Evolutionary conservation across 768 basidiomycete genomes (phyloP), one percentile per base, ranked within the genome.

Genomic region (Cystobasidiopsis lactophilus): DNA sequence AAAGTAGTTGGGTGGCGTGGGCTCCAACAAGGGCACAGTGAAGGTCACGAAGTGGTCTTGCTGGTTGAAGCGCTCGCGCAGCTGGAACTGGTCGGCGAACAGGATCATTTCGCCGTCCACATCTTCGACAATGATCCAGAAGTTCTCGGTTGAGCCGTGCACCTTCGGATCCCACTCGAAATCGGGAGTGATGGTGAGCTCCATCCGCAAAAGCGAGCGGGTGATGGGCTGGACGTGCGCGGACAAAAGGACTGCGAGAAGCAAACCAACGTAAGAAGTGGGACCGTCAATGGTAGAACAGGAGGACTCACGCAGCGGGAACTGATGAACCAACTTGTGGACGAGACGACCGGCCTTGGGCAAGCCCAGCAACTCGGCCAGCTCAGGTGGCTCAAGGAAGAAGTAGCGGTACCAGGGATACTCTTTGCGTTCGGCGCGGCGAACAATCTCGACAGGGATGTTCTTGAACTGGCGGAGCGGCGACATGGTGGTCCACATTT

Each of bases 371-470:
- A 96, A 73, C 67, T 98, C 93, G 14, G 88, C 89, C 45, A 98
- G 79, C 67, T 96, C 91, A 2, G 62, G 59, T 9, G 70, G 68
- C 53, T 70, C 68, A 57, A 96, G 70, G 64, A 95, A 91, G 58
- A 91, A 96, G 70, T 95, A 96, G 24, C 89, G 80, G 63, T 93
- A 83, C 86, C 88, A 93, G 0, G 88, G 86, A 72, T 96, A 96
- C 74, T 96, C 91, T 66, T 96, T 96, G 16, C 84, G 80, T 66
- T 96, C 91, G 0, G 89, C 88, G 63, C 89, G 86, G 53, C 66
- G 64, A 4, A 65, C 57, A n/a, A 66, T 59, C 31, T 64, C 19
- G 73, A 57, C 65, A 0, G 86, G 89, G 0, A 91, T 79, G 58
- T 81, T 80, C 65, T 80, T 85, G 73, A 96, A 96, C 65, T 98